Base-by-base conservation (phyloP, 2,329 filamentous ascomycete species). In the Blastomyces parvus region DNA sequence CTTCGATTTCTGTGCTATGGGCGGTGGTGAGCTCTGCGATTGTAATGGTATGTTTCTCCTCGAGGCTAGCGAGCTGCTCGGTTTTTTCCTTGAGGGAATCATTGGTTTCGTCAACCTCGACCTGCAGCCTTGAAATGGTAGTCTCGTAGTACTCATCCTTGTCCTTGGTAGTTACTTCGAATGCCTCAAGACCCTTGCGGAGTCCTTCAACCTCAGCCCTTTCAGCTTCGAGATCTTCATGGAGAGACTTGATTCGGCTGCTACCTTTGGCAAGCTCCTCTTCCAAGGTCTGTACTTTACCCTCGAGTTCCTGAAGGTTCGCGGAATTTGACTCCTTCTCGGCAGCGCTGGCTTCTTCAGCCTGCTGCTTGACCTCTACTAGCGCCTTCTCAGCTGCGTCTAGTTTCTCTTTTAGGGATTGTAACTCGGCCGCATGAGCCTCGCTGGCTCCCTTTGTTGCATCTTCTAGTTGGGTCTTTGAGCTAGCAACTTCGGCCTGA, bases 91-190 rank as follows among this genome's bases (percentile, higher is more conserved):
- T 70, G 8, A 78, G 69, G 17, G 72, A 71, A 53, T 70, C 70
- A 27, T 71, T 69, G 25, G 74, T 70, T 17, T 73, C 70, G 5
- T 70, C 69, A 13, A 73, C 72, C 65, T 75, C 73, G 22, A 75
- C 73, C 57, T 71, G 71, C 25, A 76, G 66, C 52, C 71, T 70
- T 62, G 73, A 72, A 50, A 76, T 62, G 38, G 72, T 69, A 44
- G 64, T 70, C 8, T 74, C 72, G 58, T 76, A 69, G 55, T 75
- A 69, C 22, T 69, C 70, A 40, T 76, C 73, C 65, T 74, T 77
- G n/a, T 70, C 68, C 65, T 76, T 73, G 19, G 68, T 67, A 65
- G 76, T 71, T n/a, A 69, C 68, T 63, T 78, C 75, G 8, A 76
- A 69, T 6, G 73, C 68, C 59, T 72, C 67, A 53, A 79, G 66